These are phyloP conservation scores for Elsinoe ampelina DNA, from an alignment of 2,329 filamentous ascomycete species.

Conservation along the genomic window DNA sequence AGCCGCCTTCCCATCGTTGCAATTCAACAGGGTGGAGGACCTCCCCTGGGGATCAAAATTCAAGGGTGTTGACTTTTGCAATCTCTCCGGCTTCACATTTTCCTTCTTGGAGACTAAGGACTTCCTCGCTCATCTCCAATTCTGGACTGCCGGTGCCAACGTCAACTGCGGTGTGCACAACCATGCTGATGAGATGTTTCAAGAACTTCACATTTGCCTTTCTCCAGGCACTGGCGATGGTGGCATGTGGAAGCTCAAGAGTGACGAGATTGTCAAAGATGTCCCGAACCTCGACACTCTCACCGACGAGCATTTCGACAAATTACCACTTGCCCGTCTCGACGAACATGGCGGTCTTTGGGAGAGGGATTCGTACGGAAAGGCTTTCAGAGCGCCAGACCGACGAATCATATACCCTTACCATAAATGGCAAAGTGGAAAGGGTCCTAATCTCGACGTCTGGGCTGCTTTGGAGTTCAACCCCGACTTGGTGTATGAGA, in stretches of 20 bases:
- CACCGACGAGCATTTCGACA: conserved; percentile 3
- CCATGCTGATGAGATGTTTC: conserved; percentile 11
- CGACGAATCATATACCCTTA: not conserved
- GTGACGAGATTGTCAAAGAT: conserved; percentile 2
- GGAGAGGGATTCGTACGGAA: conserved; percentile 11
- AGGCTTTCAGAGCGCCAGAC: conserved; percentile 8
- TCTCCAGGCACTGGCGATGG: conserved; percentile 3
- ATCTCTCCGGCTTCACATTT: conserved; percentile 3
- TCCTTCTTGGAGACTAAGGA: conserved; percentile 11
- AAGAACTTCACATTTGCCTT: conserved; percentile 7
- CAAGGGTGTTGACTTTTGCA: conserved; percentile 10
- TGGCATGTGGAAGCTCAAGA: conserved; percentile 11
- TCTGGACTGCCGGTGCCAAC: conserved; percentile 9
- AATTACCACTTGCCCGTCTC: not conserved
- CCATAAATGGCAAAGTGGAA: conserved; percentile 7
- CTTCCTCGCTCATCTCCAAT: conserved; percentile 9
- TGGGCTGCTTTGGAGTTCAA: conserved; percentile 11
- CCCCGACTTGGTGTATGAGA: conserved; percentile 8
- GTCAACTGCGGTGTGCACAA: conserved; percentile 11
- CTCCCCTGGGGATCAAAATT: conserved; percentile 2
- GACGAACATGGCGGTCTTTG: conserved; percentile 11
- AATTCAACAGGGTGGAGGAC: conserved; percentile 7
- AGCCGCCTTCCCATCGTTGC: not conserved
- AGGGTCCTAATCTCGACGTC: not conserved
- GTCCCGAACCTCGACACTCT: conserved; percentile 3